Base-by-base conservation (phyloP, 108 stramenopile genomes). In the Schizochytrium sp. region DNA sequence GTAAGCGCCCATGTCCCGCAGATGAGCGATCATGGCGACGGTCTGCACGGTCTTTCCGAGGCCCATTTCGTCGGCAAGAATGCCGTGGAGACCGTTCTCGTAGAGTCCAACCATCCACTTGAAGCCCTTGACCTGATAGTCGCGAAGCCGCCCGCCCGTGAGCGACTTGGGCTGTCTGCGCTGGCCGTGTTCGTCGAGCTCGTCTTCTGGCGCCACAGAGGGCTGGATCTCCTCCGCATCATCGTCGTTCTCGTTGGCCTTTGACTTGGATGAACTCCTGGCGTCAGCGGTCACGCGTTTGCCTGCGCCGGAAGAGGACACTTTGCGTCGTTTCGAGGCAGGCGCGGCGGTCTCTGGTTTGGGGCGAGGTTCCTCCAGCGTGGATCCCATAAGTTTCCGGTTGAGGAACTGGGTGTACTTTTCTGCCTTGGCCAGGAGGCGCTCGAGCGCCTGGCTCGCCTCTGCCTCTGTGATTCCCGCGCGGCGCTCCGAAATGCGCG, bases 31-130 rank as follows among this genome's bases (percentile, higher is more conserved):
- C 63, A 98, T 89, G 5, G 96, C 94, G 88, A 99, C 97, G 34
- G 98, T 97, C 93, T 99, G 96, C 63, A 97, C 96, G 0, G 97
- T 97, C 91, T 97, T 92, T 28, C 94, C 94, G 58, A 88, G 89
- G 41, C 93, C 95, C 97, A 98, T 98, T 93, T 98, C 99, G 94
- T 99, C 99, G 3, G 98, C 99, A 72, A 99, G 90, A 72, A 99
- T 99, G 25, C 99, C 99, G 90, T 95, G 96, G 48, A 99, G 96
- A 8, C 98, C 97, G 92, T 98, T 98, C 92, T 98, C 97, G 90
- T 96, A 98, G 60, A 99, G 93, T n/a, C 95, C 95, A 5, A 97
- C 95, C 72, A 99, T 92, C 99, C 99, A 99, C 29, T 91, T 60
- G 21, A 94, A 51, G 5, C 95, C 94, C 63, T 94, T 93, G 88